Percentiles rank a stretch among this genome's conserved stretches.
Evolutionary conservation across 768 basidiomycete species (phyloP).

Genomic region (Crepidotus variabilis): DNA sequence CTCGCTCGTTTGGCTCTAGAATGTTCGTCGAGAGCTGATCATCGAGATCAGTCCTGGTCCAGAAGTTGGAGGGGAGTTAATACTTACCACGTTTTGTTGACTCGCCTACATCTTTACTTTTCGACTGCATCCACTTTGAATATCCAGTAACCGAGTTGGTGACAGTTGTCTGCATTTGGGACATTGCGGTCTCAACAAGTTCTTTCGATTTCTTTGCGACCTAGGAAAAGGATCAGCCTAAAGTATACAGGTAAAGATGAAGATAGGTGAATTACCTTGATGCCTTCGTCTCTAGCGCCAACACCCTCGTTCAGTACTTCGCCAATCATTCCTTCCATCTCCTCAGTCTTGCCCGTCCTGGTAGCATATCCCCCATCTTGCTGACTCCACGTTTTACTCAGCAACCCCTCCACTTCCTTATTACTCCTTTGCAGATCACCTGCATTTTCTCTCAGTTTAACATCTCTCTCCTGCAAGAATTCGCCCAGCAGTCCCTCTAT

Average conservation of each 20-base stretch:
- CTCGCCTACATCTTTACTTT: slow-evolving; percentile 34
- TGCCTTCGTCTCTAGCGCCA: background rate
- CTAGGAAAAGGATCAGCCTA: slow-evolving; percentile 27
- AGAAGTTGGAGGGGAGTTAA: background rate
- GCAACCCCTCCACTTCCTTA: slow-evolving; percentile 44
- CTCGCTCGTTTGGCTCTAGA: slow-evolving; percentile 64
- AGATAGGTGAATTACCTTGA: background rate
- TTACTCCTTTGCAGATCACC: slow-evolving; percentile 53
- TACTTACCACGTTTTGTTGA: slow-evolving; percentile 14
- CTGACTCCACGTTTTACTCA: slow-evolving; percentile 42
- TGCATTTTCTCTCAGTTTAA: slow-evolving; percentile 57
- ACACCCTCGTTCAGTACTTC: slow-evolving; percentile 37
- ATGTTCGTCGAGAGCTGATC: slow-evolving; percentile 57
- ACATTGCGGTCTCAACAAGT: slow-evolving; percentile 38
- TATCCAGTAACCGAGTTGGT: slow-evolving; percentile 46
- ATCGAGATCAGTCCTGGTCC: slow-evolving; percentile 1
- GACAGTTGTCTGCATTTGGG: slow-evolving; percentile 40
- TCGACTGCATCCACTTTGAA: slow-evolving; percentile 47
- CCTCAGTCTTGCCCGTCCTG: slow-evolving; percentile 36
- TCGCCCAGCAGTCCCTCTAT: slow-evolving; percentile 69
- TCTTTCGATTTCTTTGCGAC: slow-evolving; percentile 33
- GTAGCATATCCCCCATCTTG: slow-evolving; percentile 44
- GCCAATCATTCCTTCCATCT: slow-evolving; percentile 27
- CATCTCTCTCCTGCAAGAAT: slow-evolving; percentile 67
- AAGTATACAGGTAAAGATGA: background rate